These are phyloP conservation scores for Lyophyllum decastes DNA, from an alignment of 768 basidiomycete species.

Conservation along the genomic window DNA sequence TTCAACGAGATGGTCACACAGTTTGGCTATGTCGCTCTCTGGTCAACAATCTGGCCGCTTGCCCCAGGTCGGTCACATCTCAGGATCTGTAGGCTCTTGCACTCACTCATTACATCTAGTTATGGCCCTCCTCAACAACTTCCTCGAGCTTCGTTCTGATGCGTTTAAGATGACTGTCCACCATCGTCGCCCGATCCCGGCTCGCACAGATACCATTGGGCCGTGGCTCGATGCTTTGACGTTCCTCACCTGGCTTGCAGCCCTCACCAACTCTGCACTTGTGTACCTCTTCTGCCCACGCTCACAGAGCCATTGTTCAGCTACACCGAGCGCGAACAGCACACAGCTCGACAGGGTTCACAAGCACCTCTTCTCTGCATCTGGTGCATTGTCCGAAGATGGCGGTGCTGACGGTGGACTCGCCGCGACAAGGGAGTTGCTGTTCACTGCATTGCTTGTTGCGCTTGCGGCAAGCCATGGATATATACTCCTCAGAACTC, in stretches of 20 bases:
- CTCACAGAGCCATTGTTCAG: conserved; percentile 18
- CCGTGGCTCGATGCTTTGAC: conserved; percentile 91
- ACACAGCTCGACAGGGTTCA: conserved; percentile 29
- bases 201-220: conserved; percentile 89
- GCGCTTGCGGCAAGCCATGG: conserved; percentile 86
- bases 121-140: conserved; percentile 90
- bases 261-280: conserved; percentile 86
- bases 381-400: conserved; percentile 16
- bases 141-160: conserved; percentile 88
- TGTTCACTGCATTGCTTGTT: conserved; percentile 67
- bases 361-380: conserved; percentile 25
- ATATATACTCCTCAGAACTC: conserved; percentile 66
- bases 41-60: conserved; percentile 94
- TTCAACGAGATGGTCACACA: conserved; percentile 97
- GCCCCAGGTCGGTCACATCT: conserved; percentile 58
- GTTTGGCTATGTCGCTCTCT: conserved; percentile 90
- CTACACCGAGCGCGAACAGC: conserved; percentile 9
- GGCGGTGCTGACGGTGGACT: conserved; percentile 11
- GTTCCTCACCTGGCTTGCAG: conserved; percentile 87
- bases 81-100: neutral
- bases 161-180: conserved; percentile 94
- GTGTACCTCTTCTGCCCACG: conserved; percentile 78
- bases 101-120: conserved; percentile 29
- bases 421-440: conserved; percentile 47
- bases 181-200: conserved; percentile 79